Evolutionary conservation across 2,329 filamentous ascomycete genomes (phyloP), one percentile per base, ranked within the genome.

Genomic region (Penicillium sp.): DNA sequence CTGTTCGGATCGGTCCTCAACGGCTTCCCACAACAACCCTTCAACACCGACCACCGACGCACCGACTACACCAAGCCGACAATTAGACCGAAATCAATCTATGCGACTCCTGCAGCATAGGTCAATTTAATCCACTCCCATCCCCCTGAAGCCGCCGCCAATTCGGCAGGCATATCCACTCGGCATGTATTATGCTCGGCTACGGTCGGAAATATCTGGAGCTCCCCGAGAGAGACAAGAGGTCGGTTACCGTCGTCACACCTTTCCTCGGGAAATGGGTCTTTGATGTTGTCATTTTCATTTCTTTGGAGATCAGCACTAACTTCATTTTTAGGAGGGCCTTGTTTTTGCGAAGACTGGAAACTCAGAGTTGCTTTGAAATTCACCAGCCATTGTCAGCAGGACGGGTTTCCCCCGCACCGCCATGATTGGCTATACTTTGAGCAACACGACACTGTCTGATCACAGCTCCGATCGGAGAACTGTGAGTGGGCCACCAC

Each of bases 151-250:
- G 37, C 51, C 43, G 47, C 33, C 24, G 34, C 37, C 24, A 29
- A 48, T 19, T 28, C 46, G 29, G 49, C 21, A 50, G 36, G 42
- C 49, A 45, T 23, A 37, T 16, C 51, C 48, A 34, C 37, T 61
- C 54, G 58, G 56, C 28, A 48, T 39, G 19, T 24, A 48, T 24
- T 19, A 26, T 40, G 24, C 49, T 54, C 62, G 62, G 62, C 52
- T 63, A 65, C 31, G 61, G 54, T 33, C 61, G 62, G 62, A 62
- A 65, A 65, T 28, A 52, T 65, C 61, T 65, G 62, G 62, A 51
- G 52, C 59, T 33, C 52, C 33, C 52, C 51, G 48, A 53, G 28
- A 53, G 28, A 48, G 44, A 19, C 49, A 47, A 51, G 21, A 45
- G 44, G 23, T n/a, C 45, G 50, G 34, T 48, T 58, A 51, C 43